phyloP scores from a whole-genome alignment of 768 basidiomycete species.

The Naganishia antarctica region DNA sequence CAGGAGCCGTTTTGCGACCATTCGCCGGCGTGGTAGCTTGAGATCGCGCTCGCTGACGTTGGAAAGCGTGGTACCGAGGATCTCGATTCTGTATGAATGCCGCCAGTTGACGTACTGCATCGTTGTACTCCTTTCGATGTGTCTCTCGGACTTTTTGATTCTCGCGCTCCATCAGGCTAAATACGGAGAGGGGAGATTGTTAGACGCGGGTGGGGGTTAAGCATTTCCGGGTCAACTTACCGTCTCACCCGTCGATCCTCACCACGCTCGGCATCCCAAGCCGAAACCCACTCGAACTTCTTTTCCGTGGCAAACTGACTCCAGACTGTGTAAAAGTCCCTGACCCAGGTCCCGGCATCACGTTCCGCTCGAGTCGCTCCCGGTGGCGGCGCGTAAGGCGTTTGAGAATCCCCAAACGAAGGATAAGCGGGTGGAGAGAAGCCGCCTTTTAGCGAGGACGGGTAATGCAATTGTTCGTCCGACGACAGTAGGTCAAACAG shows the following conservation, averaged over 20 bases:
- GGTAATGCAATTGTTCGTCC: constrained; percentile 63
- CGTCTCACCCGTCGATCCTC: constrained; percentile 80
- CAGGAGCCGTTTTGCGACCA: constrained; percentile 29
- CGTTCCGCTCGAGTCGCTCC: constrained; percentile 46
- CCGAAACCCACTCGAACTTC: constrained; percentile 80
- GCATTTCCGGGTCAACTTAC: constrained; percentile 48
- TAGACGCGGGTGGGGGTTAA: background rate
- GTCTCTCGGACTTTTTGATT: constrained; percentile 89
- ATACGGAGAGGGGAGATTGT: background rate
- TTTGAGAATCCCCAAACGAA: constrained; percentile 72
- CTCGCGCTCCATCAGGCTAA: constrained; percentile 86
- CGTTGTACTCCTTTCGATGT: constrained; percentile 84
- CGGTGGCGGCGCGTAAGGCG: constrained; percentile 60
- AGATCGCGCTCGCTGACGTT: constrained; percentile 31
- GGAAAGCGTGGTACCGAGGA: constrained; percentile 61
- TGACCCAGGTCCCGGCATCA: constrained; percentile 56
- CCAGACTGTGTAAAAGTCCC: constrained; percentile 80
- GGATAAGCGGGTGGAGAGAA: constrained; percentile 58
- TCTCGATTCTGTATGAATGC: constrained; percentile 65
- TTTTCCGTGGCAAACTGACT: constrained; percentile 78
- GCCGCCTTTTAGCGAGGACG: constrained; percentile 39
- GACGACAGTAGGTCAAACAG: constrained; percentile 74
- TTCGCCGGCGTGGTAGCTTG: constrained; percentile 23
- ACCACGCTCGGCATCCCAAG: constrained; percentile 76
- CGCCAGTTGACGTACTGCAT: constrained; percentile 58